Evolutionary conservation across 441 rosid genomes (phyloP), one percentile per base, ranked within the genome.

Genomic region (Pelargonium myrrhifolium): DNA sequence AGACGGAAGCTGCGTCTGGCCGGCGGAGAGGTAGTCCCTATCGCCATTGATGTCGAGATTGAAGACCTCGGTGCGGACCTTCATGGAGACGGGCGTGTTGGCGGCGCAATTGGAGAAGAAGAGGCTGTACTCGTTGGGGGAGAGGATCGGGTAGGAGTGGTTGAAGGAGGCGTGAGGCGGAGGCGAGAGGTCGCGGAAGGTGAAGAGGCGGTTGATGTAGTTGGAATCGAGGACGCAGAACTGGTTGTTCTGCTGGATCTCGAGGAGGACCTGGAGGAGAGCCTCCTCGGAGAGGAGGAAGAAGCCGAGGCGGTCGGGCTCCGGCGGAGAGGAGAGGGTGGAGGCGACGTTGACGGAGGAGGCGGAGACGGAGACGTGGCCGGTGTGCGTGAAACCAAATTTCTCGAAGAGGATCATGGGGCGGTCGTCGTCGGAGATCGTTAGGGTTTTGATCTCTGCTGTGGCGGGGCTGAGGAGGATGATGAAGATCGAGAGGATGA

Each of bases 381-480:
- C 99, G 26, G 83, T 77, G 74, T 71, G 93, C 0, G 99, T 89
- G 90, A 94, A 92, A 7, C 99, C 98, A 84, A 94, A 94, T 62
- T 87, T 94, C 76, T 92, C 98, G 77, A 94, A 90, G 75, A 90
- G 90, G 77, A 94, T 94, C 96, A 90, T 86, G 14, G 96, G 80
- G 11, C 97, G 97, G 17, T 81, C 68, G 72, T 94, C 99, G 12
- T 78, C 67, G 65, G 81, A 45, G 74, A 94, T 88, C 1, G 68
- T 84, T 1, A 90, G 83, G 73, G 89, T 73, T 80, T 86, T 92
- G 84, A 94, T 94, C 90, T 94, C 99, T 21, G 96, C 99, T 64
- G 77, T 37, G 58, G 87, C 31, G 67, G 75, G 75, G 9, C 77
- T 69, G 40, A 80, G 2, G 56, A 77, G 61, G 74, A 79, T 55